phyloP scores from a whole-genome alignment of 805 yeast genomes.

The Saccharomycopsis synnaedendra region DNA sequence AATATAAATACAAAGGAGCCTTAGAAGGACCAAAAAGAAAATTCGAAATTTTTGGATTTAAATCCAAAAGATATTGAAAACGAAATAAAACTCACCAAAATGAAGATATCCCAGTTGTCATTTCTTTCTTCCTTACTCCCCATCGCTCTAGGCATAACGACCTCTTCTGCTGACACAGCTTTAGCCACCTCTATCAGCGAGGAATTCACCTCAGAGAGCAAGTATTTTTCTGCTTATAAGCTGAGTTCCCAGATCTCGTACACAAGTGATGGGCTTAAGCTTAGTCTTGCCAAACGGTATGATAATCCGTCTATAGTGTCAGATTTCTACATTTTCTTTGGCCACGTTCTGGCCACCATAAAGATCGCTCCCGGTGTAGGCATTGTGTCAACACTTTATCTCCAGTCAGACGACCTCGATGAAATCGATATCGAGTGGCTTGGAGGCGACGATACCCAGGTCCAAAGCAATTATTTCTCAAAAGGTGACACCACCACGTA shows the following conservation, averaged over 20 bases:
- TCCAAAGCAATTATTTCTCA: slow-evolving; percentile 71
- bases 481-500: slow-evolving; percentile 71
- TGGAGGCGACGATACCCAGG: slow-evolving; percentile 66
- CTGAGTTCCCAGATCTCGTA: slow-evolving; percentile 33
- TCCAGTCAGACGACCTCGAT: slow-evolving; percentile 60
- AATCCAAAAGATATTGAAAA: not conserved
- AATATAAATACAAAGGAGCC: no score
- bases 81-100: no score
- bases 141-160: not conserved
- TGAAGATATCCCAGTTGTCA: no score
- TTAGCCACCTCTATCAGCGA: slow-evolving; percentile 43
- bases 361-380: slow-evolving; percentile 74
- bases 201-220: slow-evolving; percentile 37
- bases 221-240: slow-evolving; percentile 30
- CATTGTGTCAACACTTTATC: slow-evolving; percentile 66
- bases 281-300: slow-evolving; percentile 48
- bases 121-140: no score
- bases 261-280: slow-evolving; percentile 44
- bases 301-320: slow-evolving; percentile 76
- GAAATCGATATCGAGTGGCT: slow-evolving; percentile 86
- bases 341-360: slow-evolving; percentile 61
- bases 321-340: slow-evolving; percentile 80
- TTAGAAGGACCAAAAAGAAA: no score
- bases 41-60: not conserved
- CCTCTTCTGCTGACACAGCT: slow-evolving; percentile 34